Percentiles rank a stretch among this genome's conserved stretches.
phyloP scores from a whole-genome alignment of 192 early-diverging fungal genomes.

The Oehlia diaphana region DNA sequence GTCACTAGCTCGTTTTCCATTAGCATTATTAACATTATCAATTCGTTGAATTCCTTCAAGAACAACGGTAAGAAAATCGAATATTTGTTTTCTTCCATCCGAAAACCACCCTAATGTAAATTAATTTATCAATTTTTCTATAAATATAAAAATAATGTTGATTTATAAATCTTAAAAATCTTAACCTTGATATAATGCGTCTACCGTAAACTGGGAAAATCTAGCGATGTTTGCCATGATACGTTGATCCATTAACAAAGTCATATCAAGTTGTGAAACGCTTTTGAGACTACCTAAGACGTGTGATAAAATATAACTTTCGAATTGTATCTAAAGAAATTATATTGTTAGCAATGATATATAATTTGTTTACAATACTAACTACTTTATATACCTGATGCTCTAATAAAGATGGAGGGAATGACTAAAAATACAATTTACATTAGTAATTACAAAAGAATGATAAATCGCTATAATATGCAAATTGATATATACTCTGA shows the following conservation, averaged over 20 bases:
- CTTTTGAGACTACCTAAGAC: conserved; percentile 43
- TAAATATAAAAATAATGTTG: neutral
- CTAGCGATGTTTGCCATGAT: conserved; percentile 46
- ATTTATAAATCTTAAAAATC: neutral
- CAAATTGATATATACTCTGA: conserved; percentile 39
- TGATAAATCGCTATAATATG: neutral
- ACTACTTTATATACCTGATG: conserved; percentile 28
- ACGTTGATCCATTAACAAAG: conserved; percentile 38
- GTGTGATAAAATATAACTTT: conserved; percentile 46
- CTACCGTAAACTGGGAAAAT: conserved; percentile 44
- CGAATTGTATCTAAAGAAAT: conserved; percentile 41
- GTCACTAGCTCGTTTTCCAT: conserved; percentile 33
- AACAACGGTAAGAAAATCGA: conserved; percentile 55
- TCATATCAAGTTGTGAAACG: conserved; percentile 42
- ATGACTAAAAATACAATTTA: conserved; percentile 31
- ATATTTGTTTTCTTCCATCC: conserved; percentile 44
- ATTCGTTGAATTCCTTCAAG: conserved; percentile 43
- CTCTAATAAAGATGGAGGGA: conserved; percentile 37
- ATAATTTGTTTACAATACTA: conserved; percentile 6
- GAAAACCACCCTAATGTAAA: conserved; percentile 42
- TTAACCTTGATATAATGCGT: conserved; percentile 51
- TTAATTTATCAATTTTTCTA: neutral
- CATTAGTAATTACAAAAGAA: neutral
- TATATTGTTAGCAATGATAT: neutral
- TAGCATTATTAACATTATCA: conserved; percentile 5